These are phyloP conservation scores for Tardiomyces depauwii DNA, from an alignment of 1,139 yeast genomes.

Conservation along the genomic window DNA sequence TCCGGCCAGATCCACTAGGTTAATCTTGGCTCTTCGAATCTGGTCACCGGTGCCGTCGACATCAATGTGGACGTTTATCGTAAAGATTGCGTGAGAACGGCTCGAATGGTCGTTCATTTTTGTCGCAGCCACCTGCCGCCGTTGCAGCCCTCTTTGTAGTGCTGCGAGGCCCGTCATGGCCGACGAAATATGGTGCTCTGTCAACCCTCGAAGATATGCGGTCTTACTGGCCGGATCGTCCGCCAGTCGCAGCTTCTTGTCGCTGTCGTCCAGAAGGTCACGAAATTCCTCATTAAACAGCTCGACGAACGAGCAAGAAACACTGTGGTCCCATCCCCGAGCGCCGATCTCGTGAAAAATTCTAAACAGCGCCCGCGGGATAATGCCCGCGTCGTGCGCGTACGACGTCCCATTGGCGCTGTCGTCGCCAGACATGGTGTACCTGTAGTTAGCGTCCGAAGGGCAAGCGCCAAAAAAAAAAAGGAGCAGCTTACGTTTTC, in stretches of 20 bases:
- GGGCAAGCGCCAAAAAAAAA: neutral
- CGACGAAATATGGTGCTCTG: slow-evolving; percentile 32
- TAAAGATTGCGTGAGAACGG: slow-evolving; percentile 66
- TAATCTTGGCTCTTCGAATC: slow-evolving; percentile 43
- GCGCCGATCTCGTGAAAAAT: slow-evolving; percentile 36
- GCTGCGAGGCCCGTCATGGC: slow-evolving; percentile 33
- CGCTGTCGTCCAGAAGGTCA: slow-evolving; percentile 37
- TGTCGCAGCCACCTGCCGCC: slow-evolving; percentile 57
- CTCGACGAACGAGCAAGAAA: slow-evolving; percentile 61
- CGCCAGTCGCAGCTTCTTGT: slow-evolving; percentile 31
- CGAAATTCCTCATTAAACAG: slow-evolving; percentile 62
- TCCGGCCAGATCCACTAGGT: slow-evolving; percentile 83
- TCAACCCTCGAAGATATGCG: slow-evolving; percentile 37
- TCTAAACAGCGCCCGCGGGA: slow-evolving; percentile 50
- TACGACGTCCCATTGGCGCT: slow-evolving; percentile 9
- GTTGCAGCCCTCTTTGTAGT: slow-evolving; percentile 39
- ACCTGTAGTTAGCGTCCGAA: neutral
- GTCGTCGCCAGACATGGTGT: slow-evolving; percentile 74
- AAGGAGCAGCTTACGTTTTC: slow-evolving; percentile 37
- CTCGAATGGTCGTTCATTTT: slow-evolving; percentile 36
- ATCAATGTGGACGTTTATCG: slow-evolving; percentile 41
- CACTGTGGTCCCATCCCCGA: slow-evolving; percentile 39
- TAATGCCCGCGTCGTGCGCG: slow-evolving; percentile 45
- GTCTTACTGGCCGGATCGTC: slow-evolving; percentile 31
- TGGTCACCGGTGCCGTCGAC: slow-evolving; percentile 28